Base-by-base conservation (phyloP, 495 filamentous ascomycete genomes). In the Penicillium canariense region DNA sequence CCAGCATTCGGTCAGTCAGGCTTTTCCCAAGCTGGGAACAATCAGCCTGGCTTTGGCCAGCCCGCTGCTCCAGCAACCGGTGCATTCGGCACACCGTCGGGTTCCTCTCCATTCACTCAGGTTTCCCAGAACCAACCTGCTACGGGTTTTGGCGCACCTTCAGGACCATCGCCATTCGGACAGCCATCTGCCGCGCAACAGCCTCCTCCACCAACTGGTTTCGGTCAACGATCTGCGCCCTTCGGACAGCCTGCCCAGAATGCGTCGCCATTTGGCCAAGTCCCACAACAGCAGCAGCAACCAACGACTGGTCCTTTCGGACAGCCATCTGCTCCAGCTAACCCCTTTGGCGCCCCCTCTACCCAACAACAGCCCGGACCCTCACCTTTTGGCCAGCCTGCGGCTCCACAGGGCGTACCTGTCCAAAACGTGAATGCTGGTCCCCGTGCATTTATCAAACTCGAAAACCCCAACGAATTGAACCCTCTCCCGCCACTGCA, bases 401-500 rank as follows among this genome's bases (percentile, higher is more conserved):
- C 61, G 28, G 52, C 53, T 40, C 52, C 53, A 2, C 61, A 67
- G 42, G 61, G 56, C 12, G 47, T 65, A 3, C 56, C 56, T 4
- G 62, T 54, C 10, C 28, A 48, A 18, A 43, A 31, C 10, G 48
- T 61, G 22, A 58, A 63, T 28, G 52, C 67, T 27, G 68, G 68
- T 6, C 70, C 73, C 2, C 62, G 60, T 14, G 55, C 76, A 3
- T 51, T 64, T 14, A 43, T 78, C 26, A 68, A 68, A 30, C 26
- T 69, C 6, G 63, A 69, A 0, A 60, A 65, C n/a, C 59, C 64
- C 7, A 60, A 59, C 40, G 66, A 67, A 1, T 61, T 71, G 40
- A 72, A 60, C 48, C 76, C 68, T 32, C 65, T 75, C 8, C 76
- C 72, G 40, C 62, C 56, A 12, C 54, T 79, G 6, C 52, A 59